Base-by-base conservation (phyloP, 805 yeast species). In the Pichia pseudocactophila region DNA sequence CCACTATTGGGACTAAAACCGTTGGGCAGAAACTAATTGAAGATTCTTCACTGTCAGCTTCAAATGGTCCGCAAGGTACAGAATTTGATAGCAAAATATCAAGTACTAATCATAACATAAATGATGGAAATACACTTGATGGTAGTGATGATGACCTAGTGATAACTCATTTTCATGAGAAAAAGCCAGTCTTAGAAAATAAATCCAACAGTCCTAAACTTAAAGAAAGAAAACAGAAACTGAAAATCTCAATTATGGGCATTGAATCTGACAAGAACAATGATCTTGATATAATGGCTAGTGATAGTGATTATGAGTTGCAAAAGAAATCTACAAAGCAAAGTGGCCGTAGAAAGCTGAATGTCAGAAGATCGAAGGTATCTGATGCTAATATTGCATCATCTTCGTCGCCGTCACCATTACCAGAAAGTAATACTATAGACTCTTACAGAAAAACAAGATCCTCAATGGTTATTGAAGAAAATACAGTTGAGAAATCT, bases 1-100 rank as follows among this genome's bases (percentile, higher is more conserved):
- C 51, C 11, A 41, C 38, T 19, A 41, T 62, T 28, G 65, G 65
- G 2, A 28, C 12, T 16, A 38, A 40, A 8, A 34, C 43, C 17
- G 42, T 42, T 7, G 30, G 37, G 32, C 36, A 41, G 18, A 33
- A 42, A 34, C 34, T 13, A 22, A 6, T 45, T 11, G 19, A 18
- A n/a, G 25, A 8, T 30, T 39, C 8, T 31, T 30, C 12, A 25
- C 39, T 17, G 17, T 17, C 25, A 19, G 18, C 6, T n/a, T 7
- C 5, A 6, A n/a, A 28, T 11, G 12, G 31, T 6, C 5, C 8
- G 8, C 7, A 22, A 2, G 34, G 20, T 25, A 13, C 18, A 30
- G 10, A 20, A 11, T 22, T 11, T 2, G 33, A 40, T 15, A 16
- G 13, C 13, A 32, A 36, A 2, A 8, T 8, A 6, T 5, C 5